Base-by-base conservation (phyloP, 1,284 basidiomycete species). In the Cutaneotrichosporon arboriforme region DNA sequence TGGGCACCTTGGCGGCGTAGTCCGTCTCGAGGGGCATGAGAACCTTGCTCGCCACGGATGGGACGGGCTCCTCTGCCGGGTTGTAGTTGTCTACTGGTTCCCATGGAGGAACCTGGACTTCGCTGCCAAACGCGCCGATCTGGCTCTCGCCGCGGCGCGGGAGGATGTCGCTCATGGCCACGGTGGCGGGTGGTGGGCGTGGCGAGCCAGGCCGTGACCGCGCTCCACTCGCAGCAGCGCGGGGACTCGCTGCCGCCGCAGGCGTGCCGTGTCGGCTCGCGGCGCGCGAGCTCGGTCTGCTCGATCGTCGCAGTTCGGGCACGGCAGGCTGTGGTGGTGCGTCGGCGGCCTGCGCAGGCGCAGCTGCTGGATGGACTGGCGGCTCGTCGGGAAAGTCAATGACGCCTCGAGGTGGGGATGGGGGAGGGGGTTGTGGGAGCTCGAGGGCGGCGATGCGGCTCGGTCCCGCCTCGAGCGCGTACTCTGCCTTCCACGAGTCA, bases 331-430 rank as follows among this genome's bases (percentile, higher is more conserved):
- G 38, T 45, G 22, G 21, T 43, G 14, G 15, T 8, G 21, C 18
- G 15, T 33, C 37, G 2, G 38, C 36, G 3, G 47, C 38, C 31
- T 51, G 21, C 26, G 26, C 21, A 4, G 53, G 21, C 26, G 26
- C 21, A 4, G 13, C 31, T 2, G 12, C 20, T 3, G 26, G 39
- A 21, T 46, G 33, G 13, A 56, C 51, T 4, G 49, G 37, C 12
- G 59, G 46, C 45, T 71, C 70, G 47, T 70, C 66, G 2, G 70
- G 69, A 46, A 69, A 70, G 37, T 64, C 60, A 12, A 65, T 65
- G 1, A 60, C 50, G 7, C 57, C 60, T 1, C 53, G 39, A 10
- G 69, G 68, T 12, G 71, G 65, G 4, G 69, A 68, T 3, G 62
- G 39, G 1, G 63, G 59, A 1, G 71, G 68, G 13, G 70, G 26